Evolutionary conservation across 768 basidiomycete genomes (phyloP).

Genomic region (Mrakia frigida): DNA sequence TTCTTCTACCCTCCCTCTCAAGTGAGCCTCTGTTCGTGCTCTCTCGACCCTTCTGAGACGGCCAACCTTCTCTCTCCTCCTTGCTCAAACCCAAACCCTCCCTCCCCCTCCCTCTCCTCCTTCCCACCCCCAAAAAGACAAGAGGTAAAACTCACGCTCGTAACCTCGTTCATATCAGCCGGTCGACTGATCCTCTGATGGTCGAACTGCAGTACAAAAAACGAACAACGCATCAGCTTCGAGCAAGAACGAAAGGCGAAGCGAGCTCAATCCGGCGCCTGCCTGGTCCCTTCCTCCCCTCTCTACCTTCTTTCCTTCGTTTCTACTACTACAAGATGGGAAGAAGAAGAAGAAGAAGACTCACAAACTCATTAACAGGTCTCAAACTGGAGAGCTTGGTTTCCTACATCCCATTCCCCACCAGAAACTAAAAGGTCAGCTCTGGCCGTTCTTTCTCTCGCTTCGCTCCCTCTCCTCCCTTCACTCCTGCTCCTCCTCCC

Average conservation of each 20-base stretch:
- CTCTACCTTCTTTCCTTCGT: not conserved
- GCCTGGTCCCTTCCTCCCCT: not conserved
- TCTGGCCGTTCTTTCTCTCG: too few species aligned
- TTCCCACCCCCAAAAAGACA: not conserved
- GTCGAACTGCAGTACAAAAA: conserved; percentile 39
- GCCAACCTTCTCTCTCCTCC: not conserved
- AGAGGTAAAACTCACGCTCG: conserved; percentile 36
- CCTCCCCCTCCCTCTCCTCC: not conserved
- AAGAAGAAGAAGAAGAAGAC: not conserved
- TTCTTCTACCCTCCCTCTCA: too few species aligned
- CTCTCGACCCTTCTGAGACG: too few species aligned
- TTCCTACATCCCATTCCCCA: not conserved
- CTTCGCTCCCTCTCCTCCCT: not conserved
- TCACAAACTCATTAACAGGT: conserved; percentile 12
- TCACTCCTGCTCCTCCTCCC: not conserved
- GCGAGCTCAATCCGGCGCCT: not conserved
- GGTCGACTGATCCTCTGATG: conserved; percentile 43
- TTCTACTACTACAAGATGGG: not conserved
- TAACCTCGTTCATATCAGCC: conserved; percentile 44
- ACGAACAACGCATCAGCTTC: not conserved
- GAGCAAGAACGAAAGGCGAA: not conserved
- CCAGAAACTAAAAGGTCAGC: not conserved
- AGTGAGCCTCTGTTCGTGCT: too few species aligned
- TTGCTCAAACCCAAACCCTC: not conserved
- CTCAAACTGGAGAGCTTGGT: not conserved